These are phyloP conservation scores for Dendrocalamus sinicus DNA, from an alignment of 176 grass and related monocot genomes.

Conservation along the genomic window DNA sequence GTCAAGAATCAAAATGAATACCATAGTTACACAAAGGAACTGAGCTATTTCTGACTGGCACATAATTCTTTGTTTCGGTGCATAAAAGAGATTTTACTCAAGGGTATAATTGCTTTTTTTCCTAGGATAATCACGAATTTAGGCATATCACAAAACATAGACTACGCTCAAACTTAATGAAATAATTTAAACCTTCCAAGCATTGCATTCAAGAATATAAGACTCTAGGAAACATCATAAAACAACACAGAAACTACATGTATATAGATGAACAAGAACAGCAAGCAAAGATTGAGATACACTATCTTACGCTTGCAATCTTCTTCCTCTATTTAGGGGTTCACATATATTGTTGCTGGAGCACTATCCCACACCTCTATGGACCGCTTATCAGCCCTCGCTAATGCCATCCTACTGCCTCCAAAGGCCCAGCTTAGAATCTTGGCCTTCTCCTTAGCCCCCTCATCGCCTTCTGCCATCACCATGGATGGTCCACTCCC, in stretches of 20 bases:
- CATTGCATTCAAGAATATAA: slow-evolving; percentile 20
- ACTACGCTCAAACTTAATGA: neutral
- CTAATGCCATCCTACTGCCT: slow-evolving; percentile 86
- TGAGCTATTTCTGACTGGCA: neutral
- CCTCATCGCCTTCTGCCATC: neutral
- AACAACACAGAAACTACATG: neutral
- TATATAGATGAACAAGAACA: slow-evolving; percentile 20
- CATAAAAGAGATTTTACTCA: neutral
- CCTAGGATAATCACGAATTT: neutral
- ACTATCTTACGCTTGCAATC: slow-evolving; percentile 33
- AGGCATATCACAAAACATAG: neutral
- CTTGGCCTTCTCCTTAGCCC: slow-evolving; percentile 51
- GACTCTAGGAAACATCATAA: slow-evolving; percentile 1
- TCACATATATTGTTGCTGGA: neutral
- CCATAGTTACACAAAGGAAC: neutral
- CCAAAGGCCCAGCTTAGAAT: slow-evolving; percentile 69
- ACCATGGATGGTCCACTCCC: slow-evolving; percentile 46
- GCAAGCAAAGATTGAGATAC: neutral
- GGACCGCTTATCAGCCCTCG: slow-evolving; percentile 38
- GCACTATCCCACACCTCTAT: slow-evolving; percentile 85
- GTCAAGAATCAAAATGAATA: slow-evolving; percentile 15
- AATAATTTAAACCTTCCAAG: neutral
- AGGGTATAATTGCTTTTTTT: neutral
- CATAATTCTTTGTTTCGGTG: slow-evolving; percentile 9
- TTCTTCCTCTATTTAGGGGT: slow-evolving; percentile 12